Evolutionary conservation across 306 rosid species (phyloP).

Genomic region (Carpinus fangiana): DNA sequence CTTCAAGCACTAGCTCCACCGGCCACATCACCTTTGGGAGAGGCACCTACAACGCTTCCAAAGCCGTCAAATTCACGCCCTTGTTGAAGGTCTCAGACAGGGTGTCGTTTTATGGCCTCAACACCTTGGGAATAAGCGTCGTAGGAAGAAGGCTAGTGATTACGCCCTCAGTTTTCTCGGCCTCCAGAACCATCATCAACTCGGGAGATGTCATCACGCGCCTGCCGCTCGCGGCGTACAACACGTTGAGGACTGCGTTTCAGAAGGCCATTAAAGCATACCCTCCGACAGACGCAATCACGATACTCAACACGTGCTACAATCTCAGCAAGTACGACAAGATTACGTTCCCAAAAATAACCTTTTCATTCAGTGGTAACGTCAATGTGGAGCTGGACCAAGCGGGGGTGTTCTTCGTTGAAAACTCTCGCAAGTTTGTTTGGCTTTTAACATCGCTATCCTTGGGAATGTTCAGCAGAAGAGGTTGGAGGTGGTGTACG

Average conservation of each 20-base stretch:
- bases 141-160: slow-evolving; percentile 36
- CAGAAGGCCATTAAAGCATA: slow-evolving; percentile 44
- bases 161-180: slow-evolving; percentile 39
- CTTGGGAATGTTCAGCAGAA: background rate
- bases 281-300: slow-evolving; percentile 17
- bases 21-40: slow-evolving; percentile 54
- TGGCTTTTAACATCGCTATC: slow-evolving; percentile 18
- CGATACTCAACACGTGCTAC: slow-evolving; percentile 68
- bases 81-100: slow-evolving; percentile 25
- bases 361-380: slow-evolving; percentile 37
- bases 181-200: slow-evolving; percentile 58
- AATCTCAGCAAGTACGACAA: slow-evolving; percentile 33
- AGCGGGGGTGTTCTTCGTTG: slow-evolving; percentile 19
- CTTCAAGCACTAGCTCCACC: slow-evolving; percentile 47
- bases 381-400: slow-evolving; percentile 30
- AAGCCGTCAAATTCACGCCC: slow-evolving; percentile 48
- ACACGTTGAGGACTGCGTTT: slow-evolving; percentile 35
- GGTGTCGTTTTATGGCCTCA: slow-evolving; percentile 50
- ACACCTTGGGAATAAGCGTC: slow-evolving; percentile 44
- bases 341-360: slow-evolving; percentile 36
- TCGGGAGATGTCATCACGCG: slow-evolving; percentile 73
- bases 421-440: slow-evolving; percentile 43
- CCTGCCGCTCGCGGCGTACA: slow-evolving; percentile 60
- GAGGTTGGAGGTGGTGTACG: background rate
- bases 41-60: background rate